Conservation (phyloP, 345 rosid genomes). For the Iberis pinnata region DNA sequence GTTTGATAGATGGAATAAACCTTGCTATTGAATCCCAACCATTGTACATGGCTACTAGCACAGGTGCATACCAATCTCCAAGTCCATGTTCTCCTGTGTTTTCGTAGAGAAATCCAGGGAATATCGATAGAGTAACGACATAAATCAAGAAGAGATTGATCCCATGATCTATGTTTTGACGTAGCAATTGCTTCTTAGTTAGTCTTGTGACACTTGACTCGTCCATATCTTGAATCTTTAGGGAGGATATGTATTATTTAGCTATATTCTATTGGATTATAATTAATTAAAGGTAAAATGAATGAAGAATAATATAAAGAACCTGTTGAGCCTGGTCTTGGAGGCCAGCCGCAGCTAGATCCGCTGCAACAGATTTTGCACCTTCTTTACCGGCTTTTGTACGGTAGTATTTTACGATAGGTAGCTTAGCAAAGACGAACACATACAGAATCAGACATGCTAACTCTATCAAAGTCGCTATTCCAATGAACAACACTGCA, state of each 20-base stretch:
- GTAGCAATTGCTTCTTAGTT: conserved; percentile 36
- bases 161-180: conserved; percentile 54
- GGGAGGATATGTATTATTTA: no score
- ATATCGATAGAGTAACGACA: conserved; percentile 59
- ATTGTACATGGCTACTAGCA: conserved; percentile 65
- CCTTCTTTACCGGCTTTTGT: conserved; percentile 85
- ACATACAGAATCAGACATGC: conserved; percentile 61
- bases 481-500: conserved; percentile 59
- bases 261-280: neutral
- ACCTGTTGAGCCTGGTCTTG: conserved; percentile 30
- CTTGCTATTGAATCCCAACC: conserved; percentile 59
- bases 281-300: neutral
- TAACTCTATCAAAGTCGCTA: conserved; percentile 54
- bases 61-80: conserved; percentile 71
- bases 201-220: conserved; percentile 28
- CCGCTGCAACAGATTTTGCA: conserved; percentile 66
- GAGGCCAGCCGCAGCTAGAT: conserved; percentile 78
- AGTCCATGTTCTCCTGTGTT: conserved; percentile 67
- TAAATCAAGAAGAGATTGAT: conserved; percentile 54
- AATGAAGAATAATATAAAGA: no score
- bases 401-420: conserved; percentile 71
- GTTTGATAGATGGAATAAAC: conserved; percentile 45
- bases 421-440: conserved; percentile 53
- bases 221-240: conserved; percentile 32
- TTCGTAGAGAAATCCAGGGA: conserved; percentile 82